Conservation (phyloP, 805 yeast species). For the Saccharomycopsis olivae region DNA sequence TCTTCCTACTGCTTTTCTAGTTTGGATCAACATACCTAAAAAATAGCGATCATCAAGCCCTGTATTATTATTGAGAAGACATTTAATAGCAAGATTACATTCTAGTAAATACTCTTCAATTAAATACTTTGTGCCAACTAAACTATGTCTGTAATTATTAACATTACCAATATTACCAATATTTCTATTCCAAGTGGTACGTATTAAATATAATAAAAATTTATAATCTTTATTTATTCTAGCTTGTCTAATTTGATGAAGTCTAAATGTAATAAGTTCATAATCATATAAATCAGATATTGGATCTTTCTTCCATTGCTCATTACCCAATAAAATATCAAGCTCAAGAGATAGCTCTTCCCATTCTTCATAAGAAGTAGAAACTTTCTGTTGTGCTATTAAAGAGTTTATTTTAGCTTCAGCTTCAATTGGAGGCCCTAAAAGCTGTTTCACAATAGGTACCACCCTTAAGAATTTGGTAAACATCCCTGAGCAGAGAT, state of each 20-base stretch:
- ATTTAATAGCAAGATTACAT: constrained; percentile 42
- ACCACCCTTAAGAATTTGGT: constrained; percentile 7
- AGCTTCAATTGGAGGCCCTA: constrained; percentile 17
- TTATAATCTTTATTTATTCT: constrained; percentile 47
- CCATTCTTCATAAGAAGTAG: constrained; percentile 58
- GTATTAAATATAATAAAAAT: constrained; percentile 55
- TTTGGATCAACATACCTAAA: constrained; percentile 71
- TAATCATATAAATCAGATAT: constrained; percentile 68
- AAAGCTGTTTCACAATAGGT: constrained; percentile 10
- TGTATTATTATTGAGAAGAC: constrained; percentile 16
- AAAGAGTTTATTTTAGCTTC: constrained; percentile 20
- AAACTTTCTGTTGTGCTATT: constrained; percentile 34
- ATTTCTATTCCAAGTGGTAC: constrained; percentile 81
- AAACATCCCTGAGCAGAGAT: no score
- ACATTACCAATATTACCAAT: constrained; percentile 81
- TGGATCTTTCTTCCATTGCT: constrained; percentile 58
- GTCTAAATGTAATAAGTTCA: constrained; percentile 40
- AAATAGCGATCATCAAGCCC: constrained; percentile 57
- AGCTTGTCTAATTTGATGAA: constrained; percentile 48
- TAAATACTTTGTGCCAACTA: constrained; percentile 73
- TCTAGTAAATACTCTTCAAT: constrained; percentile 80
- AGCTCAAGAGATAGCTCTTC: constrained; percentile 46
- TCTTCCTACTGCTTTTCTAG: constrained; percentile 85
- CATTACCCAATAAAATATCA: constrained; percentile 54
- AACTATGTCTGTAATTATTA: constrained; percentile 64